Evolutionary conservation across 2,329 filamentous ascomycete species (phyloP).

Genomic region (Ophiosphaerella narmari): DNA sequence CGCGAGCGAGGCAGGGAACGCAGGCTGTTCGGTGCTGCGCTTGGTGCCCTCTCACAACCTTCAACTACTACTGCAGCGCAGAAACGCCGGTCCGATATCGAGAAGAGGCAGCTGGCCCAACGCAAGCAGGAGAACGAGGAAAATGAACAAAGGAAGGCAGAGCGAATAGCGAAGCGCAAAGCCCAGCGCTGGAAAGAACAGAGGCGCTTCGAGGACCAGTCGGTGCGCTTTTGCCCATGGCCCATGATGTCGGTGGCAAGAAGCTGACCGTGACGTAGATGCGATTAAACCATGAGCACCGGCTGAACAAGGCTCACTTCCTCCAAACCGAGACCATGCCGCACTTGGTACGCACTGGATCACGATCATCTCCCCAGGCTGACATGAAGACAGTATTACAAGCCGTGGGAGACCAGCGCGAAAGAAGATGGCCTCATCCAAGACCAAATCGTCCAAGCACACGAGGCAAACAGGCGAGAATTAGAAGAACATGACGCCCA

Average conservation of each 20-base stretch:
- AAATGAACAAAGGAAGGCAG: constrained; percentile 68
- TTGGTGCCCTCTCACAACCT: constrained; percentile 78
- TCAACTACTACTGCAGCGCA: constrained; percentile 60
- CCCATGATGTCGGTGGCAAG: too few relatives aligned
- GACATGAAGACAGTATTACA: constrained; percentile 69
- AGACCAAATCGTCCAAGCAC: constrained; percentile 68
- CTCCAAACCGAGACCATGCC: constrained; percentile 74
- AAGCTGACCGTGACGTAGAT: constrained; percentile 58
- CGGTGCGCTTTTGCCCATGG: constrained; percentile 58
- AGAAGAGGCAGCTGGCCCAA: constrained; percentile 78
- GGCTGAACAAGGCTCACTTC: constrained; percentile 73
- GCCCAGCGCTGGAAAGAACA: constrained; percentile 70
- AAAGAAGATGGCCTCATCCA: constrained; percentile 74
- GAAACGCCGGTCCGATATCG: constrained; percentile 77
- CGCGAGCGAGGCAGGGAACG: constrained; percentile 80
- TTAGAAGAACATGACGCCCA: constrained; percentile 62
- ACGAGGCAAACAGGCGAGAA: constrained; percentile 69
- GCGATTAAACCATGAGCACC: constrained; percentile 72
- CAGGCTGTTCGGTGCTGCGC: constrained; percentile 81
- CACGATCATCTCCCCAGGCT: constrained; percentile 20
- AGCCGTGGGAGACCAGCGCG: constrained; percentile 75
- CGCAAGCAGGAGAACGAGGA: constrained; percentile 73
- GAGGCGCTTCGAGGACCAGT: constrained; percentile 73
- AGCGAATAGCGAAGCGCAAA: constrained; percentile 67
- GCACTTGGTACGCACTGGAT: constrained; percentile 65